A percentile compares a stretch with the other conserved stretches of the same genome.
These are phyloP conservation scores for Spizellomyces punctatus DNA, from an alignment of 192 early-diverging fungal species.

Conservation along the genomic window DNA sequence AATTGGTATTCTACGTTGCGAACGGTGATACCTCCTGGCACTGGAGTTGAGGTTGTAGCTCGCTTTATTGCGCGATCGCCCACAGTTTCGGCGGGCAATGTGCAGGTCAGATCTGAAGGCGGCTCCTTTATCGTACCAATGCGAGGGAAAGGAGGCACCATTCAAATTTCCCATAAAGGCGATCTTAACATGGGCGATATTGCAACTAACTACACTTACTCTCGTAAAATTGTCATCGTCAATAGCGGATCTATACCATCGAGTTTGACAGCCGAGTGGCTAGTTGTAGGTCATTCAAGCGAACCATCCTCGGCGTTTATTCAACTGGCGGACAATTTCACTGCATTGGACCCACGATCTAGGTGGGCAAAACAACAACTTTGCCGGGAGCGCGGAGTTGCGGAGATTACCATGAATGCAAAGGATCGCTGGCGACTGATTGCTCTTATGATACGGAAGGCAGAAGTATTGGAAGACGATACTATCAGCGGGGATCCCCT, in stretches of 20 bases:
- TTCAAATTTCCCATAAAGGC: conserved; percentile 55
- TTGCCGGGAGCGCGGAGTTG: conserved; percentile 42
- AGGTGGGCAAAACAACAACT: conserved; percentile 54
- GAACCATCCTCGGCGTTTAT: conserved; percentile 41
- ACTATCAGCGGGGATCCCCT: conserved; percentile 12
- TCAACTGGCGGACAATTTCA: conserved; percentile 50
- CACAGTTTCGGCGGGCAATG: conserved; percentile 42
- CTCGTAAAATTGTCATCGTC: conserved; percentile 49
- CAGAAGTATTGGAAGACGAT: conserved; percentile 30
- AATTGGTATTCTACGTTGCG: conserved; percentile 48
- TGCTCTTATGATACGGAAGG: conserved; percentile 42
- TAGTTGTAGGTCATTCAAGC: conserved; percentile 55
- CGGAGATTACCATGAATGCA: conserved; percentile 36
- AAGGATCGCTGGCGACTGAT: conserved; percentile 39
- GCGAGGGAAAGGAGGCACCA: conserved; percentile 61
- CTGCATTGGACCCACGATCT: conserved; percentile 55
- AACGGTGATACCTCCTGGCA: conserved; percentile 37
- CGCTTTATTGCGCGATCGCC: conserved; percentile 51
- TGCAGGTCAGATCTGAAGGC: conserved; percentile 53
- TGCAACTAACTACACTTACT: conserved; percentile 56
- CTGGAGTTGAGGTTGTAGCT: conserved; percentile 49
- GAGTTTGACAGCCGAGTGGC: conserved; percentile 53
- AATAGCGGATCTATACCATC: conserved; percentile 64
- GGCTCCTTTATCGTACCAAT: conserved; percentile 48
- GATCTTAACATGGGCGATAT: conserved; percentile 67